Percentiles rank a stretch among this genome's conserved stretches.
phyloP scores from a whole-genome alignment of 1,284 basidiomycete species.

The Ganoderma meredithae region DNA sequence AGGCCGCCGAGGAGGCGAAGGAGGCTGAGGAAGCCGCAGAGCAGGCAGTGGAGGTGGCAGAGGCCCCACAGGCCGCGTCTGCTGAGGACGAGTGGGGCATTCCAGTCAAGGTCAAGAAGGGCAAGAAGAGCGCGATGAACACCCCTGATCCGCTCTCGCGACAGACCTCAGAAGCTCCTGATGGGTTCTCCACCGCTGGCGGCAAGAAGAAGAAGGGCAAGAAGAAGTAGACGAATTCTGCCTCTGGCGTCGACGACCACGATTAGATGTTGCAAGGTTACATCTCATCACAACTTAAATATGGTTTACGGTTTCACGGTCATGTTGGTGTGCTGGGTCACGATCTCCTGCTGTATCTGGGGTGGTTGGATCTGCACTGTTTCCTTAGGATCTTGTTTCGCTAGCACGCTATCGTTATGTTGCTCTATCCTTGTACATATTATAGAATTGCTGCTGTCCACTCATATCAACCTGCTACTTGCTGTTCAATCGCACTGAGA shows the following conservation, averaged over 20 bases:
- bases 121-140: slow-evolving; percentile 17
- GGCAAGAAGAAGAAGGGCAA: slow-evolving; percentile 36
- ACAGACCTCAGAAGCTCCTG: slow-evolving; percentile 13
- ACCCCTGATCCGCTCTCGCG: slow-evolving; percentile 24
- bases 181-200: slow-evolving; percentile 10
- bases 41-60: slow-evolving; percentile 20
- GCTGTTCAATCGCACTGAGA: too few species aligned
- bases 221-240: slow-evolving; percentile 27
- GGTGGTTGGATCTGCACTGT: slow-evolving; percentile 22
- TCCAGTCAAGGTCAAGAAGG: slow-evolving; percentile 33
- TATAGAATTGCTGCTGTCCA: not conserved
- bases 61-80: slow-evolving; percentile 20
- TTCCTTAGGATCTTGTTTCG: slow-evolving; percentile 24
- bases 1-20: slow-evolving; percentile 27
- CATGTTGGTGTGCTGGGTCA: not conserved
- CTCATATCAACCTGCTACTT: not conserved
- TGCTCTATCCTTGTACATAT: slow-evolving; percentile 25
- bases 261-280: slow-evolving; percentile 8
- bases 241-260: slow-evolving; percentile 16
- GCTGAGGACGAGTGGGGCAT: slow-evolving; percentile 30
- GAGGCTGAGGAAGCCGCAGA: slow-evolving; percentile 24
- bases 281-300: not conserved
- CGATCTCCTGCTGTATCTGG: slow-evolving; percentile 29
- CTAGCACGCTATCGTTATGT: slow-evolving; percentile 17
- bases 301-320: slow-evolving; percentile 3